phyloP scores from a whole-genome alignment of 2,329 filamentous ascomycete species.

The Claviceps africana region DNA sequence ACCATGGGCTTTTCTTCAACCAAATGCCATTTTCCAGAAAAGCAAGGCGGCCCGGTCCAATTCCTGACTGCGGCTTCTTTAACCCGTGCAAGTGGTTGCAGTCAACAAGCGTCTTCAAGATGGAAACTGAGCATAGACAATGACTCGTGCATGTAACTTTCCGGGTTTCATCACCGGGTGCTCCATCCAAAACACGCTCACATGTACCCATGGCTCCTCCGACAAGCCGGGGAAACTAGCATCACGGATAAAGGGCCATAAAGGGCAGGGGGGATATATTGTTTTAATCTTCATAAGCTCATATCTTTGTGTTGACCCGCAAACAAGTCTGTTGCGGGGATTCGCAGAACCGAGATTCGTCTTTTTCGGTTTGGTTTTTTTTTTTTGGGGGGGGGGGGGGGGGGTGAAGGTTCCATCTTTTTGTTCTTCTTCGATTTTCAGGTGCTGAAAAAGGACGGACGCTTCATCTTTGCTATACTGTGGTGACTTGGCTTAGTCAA shows the following conservation, averaged over 20 bases:
- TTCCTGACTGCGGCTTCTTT: background rate
- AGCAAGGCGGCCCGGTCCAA: background rate
- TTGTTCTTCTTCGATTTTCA: background rate
- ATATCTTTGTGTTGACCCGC: conserved; percentile 5
- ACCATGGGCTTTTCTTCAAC: too few species aligned
- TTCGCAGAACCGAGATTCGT: conserved; percentile 1
- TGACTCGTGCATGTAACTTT: background rate
- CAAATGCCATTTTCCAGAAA: background rate
- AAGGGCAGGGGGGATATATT: conserved; percentile 1
- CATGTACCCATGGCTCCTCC: background rate
- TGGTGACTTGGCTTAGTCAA: conserved; percentile 32
- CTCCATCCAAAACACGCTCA: conserved; percentile 1
- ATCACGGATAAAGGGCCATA: background rate
- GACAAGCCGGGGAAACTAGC: conserved; percentile 1
- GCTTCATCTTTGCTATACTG: background rate
- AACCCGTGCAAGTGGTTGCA: background rate
- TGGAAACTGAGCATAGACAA: background rate
- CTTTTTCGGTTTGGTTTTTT: background rate
- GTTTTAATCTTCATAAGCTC: conserved; percentile 2
- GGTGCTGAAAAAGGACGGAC: background rate
- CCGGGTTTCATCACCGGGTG: background rate
- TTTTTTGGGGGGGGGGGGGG: too few species aligned
- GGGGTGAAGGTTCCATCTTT: too few species aligned
- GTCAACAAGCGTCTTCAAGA: background rate
- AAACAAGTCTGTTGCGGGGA: background rate